These are phyloP conservation scores for Coelastrella sp. DNA, from an alignment of 139 green algal genomes.

Conservation along the genomic window DNA sequence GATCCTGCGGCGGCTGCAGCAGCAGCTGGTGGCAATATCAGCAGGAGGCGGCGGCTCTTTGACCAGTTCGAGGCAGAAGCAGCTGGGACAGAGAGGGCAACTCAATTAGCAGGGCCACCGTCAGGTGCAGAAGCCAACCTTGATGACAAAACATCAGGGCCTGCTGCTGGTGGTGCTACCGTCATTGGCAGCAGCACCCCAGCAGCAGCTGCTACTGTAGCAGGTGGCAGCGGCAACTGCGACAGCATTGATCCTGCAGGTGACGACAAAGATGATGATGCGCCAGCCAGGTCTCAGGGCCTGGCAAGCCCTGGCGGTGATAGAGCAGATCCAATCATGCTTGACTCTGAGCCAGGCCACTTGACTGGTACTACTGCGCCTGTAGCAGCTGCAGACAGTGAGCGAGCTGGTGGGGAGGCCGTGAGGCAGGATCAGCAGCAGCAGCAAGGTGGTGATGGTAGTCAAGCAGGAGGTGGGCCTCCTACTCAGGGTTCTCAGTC, in stretches of 20 bases:
- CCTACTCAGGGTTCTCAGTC: background rate
- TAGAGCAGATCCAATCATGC: background rate
- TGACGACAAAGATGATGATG: background rate
- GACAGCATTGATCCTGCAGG: background rate
- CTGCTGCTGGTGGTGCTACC: background rate
- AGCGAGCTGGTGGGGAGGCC: too few relatives aligned
- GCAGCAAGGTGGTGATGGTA: background rate
- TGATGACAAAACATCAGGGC: too few relatives aligned
- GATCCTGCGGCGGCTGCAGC: background rate
- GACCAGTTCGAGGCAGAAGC: background rate
- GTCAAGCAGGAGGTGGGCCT: background rate
- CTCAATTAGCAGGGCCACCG: background rate
- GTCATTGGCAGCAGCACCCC: background rate
- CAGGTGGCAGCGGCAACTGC: background rate
- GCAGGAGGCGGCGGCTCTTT: conserved; percentile 5
- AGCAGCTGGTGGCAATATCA: background rate
- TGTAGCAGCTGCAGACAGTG: background rate
- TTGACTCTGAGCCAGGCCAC: background rate
- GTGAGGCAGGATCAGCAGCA: background rate
- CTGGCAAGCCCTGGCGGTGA: background rate
- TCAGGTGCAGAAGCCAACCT: too few relatives aligned
- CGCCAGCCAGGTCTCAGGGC: too few relatives aligned
- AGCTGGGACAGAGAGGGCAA: background rate
- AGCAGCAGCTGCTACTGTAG: background rate
- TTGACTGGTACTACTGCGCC: background rate